Base-by-base conservation (phyloP, 495 filamentous ascomycete genomes). In the Neurospora pannonica region DNA sequence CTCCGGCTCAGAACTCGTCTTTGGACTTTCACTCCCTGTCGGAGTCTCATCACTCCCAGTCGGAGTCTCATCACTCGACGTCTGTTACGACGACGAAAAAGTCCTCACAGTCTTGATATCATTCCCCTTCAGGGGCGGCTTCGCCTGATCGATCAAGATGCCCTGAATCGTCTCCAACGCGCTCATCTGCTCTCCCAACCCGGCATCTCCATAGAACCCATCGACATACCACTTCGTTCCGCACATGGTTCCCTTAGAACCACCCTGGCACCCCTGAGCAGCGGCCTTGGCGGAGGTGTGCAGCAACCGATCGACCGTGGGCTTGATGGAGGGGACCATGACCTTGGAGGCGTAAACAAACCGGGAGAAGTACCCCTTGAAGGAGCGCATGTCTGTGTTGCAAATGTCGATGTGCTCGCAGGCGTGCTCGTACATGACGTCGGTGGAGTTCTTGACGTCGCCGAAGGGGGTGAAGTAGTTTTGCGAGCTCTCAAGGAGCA, bases 331-430 rank as follows among this genome's bases (percentile, higher is more conserved):
- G 11, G 89, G 89, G 34, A 88, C 86, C 78, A 93, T 84, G 11
- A 87, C 87, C 7, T 89, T 85, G 6, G 91, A 86, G 13, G 87
- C 84, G 39, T 89, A 89, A 78, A 94, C 88, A 87, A 93, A 96
- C n/a, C 90, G 88, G 10, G 91, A 84, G 28, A 94, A 86, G 77
- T 93, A 93, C 38, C 89, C 92, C 82, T 96, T 96, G 87, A 95
- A 96, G 39, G 90, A 89, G 71, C 89, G 88, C 84, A 92, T 90
- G 78, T 96, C 93, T 73, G 85, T 81, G 78, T 93, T 90, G 83
- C 93, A 95, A 0, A 77, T 83, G 69, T 84, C 79, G 38, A 81
- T 81, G 3, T 87, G 81, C 79, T 95, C 93, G 84, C 93, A 96
- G n/a, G 89, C 88, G 74, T 87, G 83, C 81, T 96, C 93, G 75